Evolutionary conservation across 345 rosid genomes (phyloP), one percentile per base, ranked within the genome.

Genomic region (Eucalyptus decipiens): DNA sequence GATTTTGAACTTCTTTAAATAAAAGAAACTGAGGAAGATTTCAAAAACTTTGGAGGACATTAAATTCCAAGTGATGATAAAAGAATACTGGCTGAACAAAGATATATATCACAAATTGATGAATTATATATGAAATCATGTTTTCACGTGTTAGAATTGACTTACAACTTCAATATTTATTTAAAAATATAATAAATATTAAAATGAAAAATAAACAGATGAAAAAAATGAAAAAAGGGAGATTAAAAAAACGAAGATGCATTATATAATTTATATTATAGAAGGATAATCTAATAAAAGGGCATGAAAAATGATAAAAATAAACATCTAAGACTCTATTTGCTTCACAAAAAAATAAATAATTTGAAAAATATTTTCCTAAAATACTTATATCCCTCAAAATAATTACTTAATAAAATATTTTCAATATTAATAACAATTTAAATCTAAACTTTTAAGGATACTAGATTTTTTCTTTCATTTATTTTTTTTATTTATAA

Each of bases 321-420:
- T 11, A 26, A 56, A 18, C 56, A 52, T 52, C 0, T 18, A 52
- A 52, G 1, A 19, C 9, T 19, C 9, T 0, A 52, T 52, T 52
- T 52, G 24, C 24, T 51, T 18, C 56, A 1, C 0, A 18, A 19
- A 7, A 51, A 18, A 18, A 47, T 11, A 51, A 51, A 51, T 51
- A 2, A 18, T 52, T 52, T 7, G 21, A 52, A 51, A 51, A 7
- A 0, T 52, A 0, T 3, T 52, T 51, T 52, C 0, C 9, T 1
- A 7, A 51, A 51, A 18, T 17, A 51, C 4, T 18, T 7, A 17
- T 51, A 18, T 51, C 23, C 23, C 56, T 51, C 6, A 7, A 18
- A 52, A 52, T 52, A 52, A 52, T 19, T 52, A 52, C 3, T 52
- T 19, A 52, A 52, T 52, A 19, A 52, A 18, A 52, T 51, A 18